Base-by-base conservation (phyloP, 106 monocot genomes). In the Dendrobium nobile region DNA sequence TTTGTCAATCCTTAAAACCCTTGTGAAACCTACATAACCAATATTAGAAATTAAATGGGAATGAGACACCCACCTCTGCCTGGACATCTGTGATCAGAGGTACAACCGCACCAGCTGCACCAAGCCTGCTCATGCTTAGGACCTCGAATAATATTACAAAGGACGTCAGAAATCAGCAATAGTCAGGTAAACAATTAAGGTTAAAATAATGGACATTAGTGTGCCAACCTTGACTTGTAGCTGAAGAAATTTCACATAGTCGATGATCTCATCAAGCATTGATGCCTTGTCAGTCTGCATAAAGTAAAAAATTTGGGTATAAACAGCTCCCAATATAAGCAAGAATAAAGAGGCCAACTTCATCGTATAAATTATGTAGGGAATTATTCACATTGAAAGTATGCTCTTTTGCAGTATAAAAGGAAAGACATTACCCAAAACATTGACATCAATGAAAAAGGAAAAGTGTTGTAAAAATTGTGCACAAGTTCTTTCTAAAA, bases 231-330 rank as follows among this genome's bases (percentile, higher is more conserved):
- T 93, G 64, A 96, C 93, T 93, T 96, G 93, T 28, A 92, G 87
- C 80, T 96, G 90, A 75, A 96, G 88, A 72, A 96, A 96, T 79
- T 90, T 96, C 58, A 96, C 93, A 81, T 96, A 96, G 67, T 93
- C 96, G 18, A 96, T 93, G 54, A 93, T 91, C 72, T 93, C 96
- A 81, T 96, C 96, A 55, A 96, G 91, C 96, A 93, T 96, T 24
- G 93, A 91, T 75, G 93, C 96, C 83, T 90, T 96, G 68, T 96
- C 93, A 33, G 88, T 73, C 96, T 96, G 93, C 84, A 88, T 7
- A 85, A 43, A 9, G 24, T 15, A 48, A 47, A 20, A 11, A 48
- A 76, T 51, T 76, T 76, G 48, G n/a, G 76, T 7, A 28, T 48
- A 16, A 70, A 70, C 70, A 13, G 24, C 24, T 24, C 76, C 22